Percentiles rank a stretch among this genome's conserved stretches.
These are phyloP conservation scores for Mycena latifolia DNA, from an alignment of 768 basidiomycete species.

Conservation along the genomic window DNA sequence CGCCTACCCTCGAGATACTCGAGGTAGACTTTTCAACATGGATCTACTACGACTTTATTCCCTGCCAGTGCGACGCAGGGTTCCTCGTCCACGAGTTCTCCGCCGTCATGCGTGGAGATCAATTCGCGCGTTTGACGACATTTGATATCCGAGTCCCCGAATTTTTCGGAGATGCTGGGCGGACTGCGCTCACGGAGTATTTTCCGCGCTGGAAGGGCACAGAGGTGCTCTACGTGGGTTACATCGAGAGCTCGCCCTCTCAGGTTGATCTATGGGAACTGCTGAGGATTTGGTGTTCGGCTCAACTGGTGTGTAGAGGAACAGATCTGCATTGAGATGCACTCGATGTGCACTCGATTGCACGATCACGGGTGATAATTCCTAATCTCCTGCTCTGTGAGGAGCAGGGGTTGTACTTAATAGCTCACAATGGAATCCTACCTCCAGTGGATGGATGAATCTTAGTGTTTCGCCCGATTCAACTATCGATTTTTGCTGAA, in stretches of 20 bases:
- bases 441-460: too few species aligned
- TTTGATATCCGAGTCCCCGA: constrained; percentile 5
- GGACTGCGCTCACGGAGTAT: background rate
- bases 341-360: too few species aligned
- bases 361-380: too few species aligned
- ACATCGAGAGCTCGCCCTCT: background rate
- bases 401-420: too few species aligned
- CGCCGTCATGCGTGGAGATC: background rate
- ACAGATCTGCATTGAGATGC: too few species aligned
- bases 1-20: background rate
- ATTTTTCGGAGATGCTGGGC: background rate
- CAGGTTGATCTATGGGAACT: background rate
- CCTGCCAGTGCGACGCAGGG: background rate
- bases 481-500: too few species aligned
- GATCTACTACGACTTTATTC: background rate
- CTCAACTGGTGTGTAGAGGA: too few species aligned
- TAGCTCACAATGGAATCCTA: too few species aligned
- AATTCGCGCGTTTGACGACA: background rate
- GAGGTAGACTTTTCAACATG: background rate
- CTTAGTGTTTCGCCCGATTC: too few species aligned
- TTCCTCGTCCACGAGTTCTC: background rate
- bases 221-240: background rate
- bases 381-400: too few species aligned
- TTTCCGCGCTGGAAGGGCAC: constrained; percentile 1
- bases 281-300: background rate